phyloP scores from a whole-genome alignment of 2,329 filamentous ascomycete species.

The Phialophora verrucosa region DNA sequence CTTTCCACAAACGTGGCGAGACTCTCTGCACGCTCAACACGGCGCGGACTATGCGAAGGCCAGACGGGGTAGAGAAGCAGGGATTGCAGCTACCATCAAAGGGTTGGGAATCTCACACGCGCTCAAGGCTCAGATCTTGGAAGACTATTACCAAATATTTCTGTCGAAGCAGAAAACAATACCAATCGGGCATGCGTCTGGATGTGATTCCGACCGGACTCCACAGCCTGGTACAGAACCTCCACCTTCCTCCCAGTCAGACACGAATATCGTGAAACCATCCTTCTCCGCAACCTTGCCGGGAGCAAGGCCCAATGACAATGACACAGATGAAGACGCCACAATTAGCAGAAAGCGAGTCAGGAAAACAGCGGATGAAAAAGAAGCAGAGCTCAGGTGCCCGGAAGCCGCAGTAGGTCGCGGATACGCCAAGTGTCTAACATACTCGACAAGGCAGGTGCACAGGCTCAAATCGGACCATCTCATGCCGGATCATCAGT shows the following conservation, averaged over 20 bases:
- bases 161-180: background rate
- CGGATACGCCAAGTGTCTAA: background rate
- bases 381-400: background rate
- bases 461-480: background rate
- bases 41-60: background rate
- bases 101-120: background rate
- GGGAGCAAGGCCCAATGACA: background rate
- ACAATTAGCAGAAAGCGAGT: background rate
- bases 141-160: background rate
- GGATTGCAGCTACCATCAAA: background rate
- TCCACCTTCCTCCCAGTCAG: background rate
- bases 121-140: background rate
- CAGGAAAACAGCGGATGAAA: background rate
- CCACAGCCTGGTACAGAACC: background rate
- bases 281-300: background rate
- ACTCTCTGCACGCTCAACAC: background rate
- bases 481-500: background rate
- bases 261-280: background rate
- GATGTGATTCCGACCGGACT: background rate
- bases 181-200: background rate
- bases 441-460: background rate
- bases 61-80: background rate
- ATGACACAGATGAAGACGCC: background rate
- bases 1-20: background rate
- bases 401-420: background rate